Percentiles rank a stretch among this genome's conserved stretches.
These are phyloP conservation scores for Voacanga thouarsii DNA, from an alignment of 257 asterid species.

Conservation along the genomic window DNA sequence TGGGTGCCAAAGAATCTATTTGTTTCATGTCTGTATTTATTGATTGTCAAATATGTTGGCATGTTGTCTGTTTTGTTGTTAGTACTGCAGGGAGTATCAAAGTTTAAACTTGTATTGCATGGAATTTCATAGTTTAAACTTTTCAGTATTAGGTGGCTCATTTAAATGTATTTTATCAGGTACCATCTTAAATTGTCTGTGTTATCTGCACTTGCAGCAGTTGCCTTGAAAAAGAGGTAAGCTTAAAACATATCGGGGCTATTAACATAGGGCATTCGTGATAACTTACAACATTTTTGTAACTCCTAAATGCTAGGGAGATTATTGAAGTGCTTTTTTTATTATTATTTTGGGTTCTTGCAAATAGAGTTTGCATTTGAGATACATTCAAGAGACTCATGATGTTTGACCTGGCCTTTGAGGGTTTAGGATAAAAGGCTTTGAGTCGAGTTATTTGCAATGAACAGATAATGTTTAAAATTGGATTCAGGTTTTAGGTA, in stretches of 20 bases:
- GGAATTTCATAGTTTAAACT: not conserved
- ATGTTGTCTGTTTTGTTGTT: not conserved
- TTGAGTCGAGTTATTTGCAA: not conserved
- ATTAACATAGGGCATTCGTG: not conserved
- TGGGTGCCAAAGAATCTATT: not conserved
- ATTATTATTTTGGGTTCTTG: not conserved
- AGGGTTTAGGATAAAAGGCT: not conserved
- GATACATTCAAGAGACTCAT: not conserved
- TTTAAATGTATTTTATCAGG: constrained; percentile 32
- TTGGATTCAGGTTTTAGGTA: not conserved
- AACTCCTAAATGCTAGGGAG: not conserved
- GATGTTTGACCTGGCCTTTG: not conserved
- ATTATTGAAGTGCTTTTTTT: not conserved
- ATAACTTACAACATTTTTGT: not conserved
- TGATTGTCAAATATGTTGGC: not conserved
- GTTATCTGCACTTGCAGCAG: constrained; percentile 50
- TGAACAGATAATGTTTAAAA: not conserved
- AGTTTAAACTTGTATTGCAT: not conserved
- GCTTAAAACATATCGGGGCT: not conserved
- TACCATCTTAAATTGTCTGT: constrained; percentile 61
- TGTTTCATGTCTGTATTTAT: not conserved
- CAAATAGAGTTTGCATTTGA: not conserved
- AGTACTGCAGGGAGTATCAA: not conserved
- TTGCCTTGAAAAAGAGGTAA: constrained; percentile 61
- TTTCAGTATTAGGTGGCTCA: not conserved